Conservation (phyloP, 768 basidiomycete genomes). For the Tulasnella sp. region DNA sequence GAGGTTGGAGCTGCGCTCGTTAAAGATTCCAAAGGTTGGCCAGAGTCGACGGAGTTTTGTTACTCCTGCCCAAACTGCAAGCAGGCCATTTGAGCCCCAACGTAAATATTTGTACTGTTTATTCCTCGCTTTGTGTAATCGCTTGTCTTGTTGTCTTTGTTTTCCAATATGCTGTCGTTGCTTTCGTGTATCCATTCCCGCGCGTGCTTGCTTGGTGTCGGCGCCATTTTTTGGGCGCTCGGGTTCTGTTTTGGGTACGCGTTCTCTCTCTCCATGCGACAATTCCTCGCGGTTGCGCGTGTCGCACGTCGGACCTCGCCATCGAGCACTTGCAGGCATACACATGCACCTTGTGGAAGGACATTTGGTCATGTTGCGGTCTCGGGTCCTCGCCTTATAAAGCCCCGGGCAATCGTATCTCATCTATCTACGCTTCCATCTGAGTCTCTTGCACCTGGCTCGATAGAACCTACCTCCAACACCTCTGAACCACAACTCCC, state of each 20-base stretch:
- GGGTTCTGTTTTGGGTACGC: neutral
- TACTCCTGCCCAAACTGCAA: neutral
- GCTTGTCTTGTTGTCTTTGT: neutral
- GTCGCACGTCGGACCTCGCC: neutral
- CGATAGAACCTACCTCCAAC: neutral
- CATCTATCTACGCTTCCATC: slow-evolving; percentile 3
- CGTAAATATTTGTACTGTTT: neutral
- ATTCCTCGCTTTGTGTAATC: neutral
- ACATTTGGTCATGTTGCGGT: slow-evolving; percentile 6
- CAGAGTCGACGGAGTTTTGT: neutral
- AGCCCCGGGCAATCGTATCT: neutral
- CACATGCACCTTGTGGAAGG: slow-evolving; percentile 2
- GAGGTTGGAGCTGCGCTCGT: neutral
- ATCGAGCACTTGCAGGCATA: neutral
- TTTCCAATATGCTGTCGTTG: neutral
- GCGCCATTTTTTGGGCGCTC: neutral
- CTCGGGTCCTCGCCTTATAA: neutral
- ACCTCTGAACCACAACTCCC: neutral
- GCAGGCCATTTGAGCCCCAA: neutral
- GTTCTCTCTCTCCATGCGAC: neutral
- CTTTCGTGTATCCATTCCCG: neutral
- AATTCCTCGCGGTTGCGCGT: neutral
- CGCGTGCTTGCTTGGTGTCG: neutral
- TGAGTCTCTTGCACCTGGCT: neutral
- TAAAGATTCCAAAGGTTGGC: neutral